A percentile compares a stretch with the other conserved stretches of the same genome.
Evolutionary conservation across 768 basidiomycete genomes (phyloP).

Genomic region (Tylopilus intermedius): DNA sequence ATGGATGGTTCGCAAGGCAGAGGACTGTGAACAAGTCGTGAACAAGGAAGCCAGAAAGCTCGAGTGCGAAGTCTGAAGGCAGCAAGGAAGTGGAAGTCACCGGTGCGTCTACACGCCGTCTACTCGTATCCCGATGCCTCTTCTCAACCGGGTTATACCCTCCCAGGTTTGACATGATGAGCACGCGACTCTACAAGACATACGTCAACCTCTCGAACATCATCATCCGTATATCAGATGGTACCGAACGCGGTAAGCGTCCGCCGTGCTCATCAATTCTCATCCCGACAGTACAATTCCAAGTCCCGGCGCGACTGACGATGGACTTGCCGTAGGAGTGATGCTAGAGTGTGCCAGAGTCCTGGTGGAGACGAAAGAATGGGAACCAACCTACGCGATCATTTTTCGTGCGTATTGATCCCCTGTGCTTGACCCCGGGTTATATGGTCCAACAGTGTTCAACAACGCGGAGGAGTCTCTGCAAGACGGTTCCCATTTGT

Average conservation of each 20-base stretch:
- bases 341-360: slow-evolving; percentile 90
- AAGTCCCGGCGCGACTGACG: slow-evolving; percentile 84
- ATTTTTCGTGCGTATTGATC: slow-evolving; percentile 64
- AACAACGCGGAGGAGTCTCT: slow-evolving; percentile 93
- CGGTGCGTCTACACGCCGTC: slow-evolving; percentile 45
- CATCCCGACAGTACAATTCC: slow-evolving; percentile 91
- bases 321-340: slow-evolving; percentile 81
- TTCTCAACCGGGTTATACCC: neutral
- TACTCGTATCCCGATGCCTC: too few relatives aligned
- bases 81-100: slow-evolving; percentile 84
- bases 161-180: slow-evolving; percentile 90
- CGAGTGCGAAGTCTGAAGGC: slow-evolving; percentile 90
- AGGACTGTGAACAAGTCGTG: slow-evolving; percentile 57
- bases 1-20: slow-evolving; percentile 72
- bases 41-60: slow-evolving; percentile 48
- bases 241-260: slow-evolving; percentile 61
- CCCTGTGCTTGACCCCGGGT: neutral
- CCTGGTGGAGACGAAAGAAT: slow-evolving; percentile 55
- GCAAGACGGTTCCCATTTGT: slow-evolving; percentile 92
- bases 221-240: slow-evolving; percentile 79
- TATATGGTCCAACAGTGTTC: slow-evolving; percentile 55
- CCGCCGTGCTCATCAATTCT: slow-evolving; percentile 82
- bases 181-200: slow-evolving; percentile 74
- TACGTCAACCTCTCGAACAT: slow-evolving; percentile 88
- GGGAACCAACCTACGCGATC: slow-evolving; percentile 71